Base-by-base conservation (phyloP, 1,284 basidiomycete genomes). In the Ceratobasidium sp. region DNA sequence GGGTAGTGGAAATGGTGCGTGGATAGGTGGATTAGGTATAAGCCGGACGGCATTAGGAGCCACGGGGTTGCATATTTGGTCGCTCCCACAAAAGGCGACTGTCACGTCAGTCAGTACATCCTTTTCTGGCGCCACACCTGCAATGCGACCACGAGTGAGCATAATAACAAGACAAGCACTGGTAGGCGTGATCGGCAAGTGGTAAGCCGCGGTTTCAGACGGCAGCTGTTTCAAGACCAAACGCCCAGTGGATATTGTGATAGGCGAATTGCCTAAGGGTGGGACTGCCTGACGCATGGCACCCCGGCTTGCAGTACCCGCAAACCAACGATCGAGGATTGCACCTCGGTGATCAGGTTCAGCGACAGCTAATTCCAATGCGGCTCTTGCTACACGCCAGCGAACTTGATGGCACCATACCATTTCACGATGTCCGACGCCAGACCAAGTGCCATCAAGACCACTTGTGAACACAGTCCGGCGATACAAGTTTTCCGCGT, bases 331-430 rank as follows among this genome's bases (percentile, higher is more conserved):
- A 27, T 75, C 65, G 11, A 76, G 64, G 14, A 76, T 64, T 6
- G 50, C 51, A 19, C 53, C 54, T 64, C 47, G 60, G 29, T 27
- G 22, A 22, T 29, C 45, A 22, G 50, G 62, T 15, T 44, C 41
- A 7, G 82, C 80, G 3, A 79, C 81, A 1, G 88, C 89, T 60
- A 95, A 85, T 76, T 94, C 91, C 5, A 98, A 84, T 11, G 92
- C 88, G 7, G 90, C 89, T 56, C 93, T 86, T 1, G 97, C 97
- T 17, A 99, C 86, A 45, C 91, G 89, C 90, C 92, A 94, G 36
- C 98, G 90, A 19, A 99, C 91, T 83, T 99, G 98, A 82, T 99
- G 95, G 81, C 98, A 99, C 98, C 98, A 99, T 14, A 99, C 94
- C 89, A 99, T 97, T 73, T 95, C 96, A 64, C 92, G 90, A 82